A percentile compares a stretch with the other conserved stretches of the same genome.
Evolutionary conservation across 495 filamentous ascomycete species (phyloP).

Genomic region (Neurospora pannonica): DNA sequence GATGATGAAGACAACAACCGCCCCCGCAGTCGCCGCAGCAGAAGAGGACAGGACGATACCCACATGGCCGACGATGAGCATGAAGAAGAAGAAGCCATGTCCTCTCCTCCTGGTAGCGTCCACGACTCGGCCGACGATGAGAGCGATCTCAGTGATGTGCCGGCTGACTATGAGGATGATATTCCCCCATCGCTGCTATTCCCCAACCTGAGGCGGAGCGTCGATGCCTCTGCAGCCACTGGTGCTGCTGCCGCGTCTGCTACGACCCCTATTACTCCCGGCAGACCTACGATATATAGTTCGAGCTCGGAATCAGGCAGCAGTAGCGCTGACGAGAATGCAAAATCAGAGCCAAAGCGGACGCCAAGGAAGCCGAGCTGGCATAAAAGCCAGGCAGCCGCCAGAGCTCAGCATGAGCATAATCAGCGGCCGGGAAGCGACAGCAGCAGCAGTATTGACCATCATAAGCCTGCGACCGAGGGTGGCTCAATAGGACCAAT

Average conservation of each 20-base stretch:
- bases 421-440: neutral
- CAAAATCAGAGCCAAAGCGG: constrained; percentile 12
- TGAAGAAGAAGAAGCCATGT: constrained; percentile 21
- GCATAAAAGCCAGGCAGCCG: constrained; percentile 18
- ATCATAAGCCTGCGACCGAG: neutral
- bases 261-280: neutral
- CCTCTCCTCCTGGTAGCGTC: constrained; percentile 45
- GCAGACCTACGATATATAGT: neutral
- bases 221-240: constrained; percentile 12
- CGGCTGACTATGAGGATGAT: constrained; percentile 41
- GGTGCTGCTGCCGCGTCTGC: neutral
- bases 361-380: constrained; percentile 13
- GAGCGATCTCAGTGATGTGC: constrained; percentile 67
- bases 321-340: constrained; percentile 14
- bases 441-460: neutral
- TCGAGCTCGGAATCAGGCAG: constrained; percentile 10
- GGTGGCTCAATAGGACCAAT: neutral
- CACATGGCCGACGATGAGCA: constrained; percentile 23
- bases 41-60: constrained; percentile 10
- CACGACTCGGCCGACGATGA: constrained; percentile 75
- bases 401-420: neutral
- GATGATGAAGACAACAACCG: constrained; percentile 13
- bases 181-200: constrained; percentile 36
- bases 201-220: constrained; percentile 32
- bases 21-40: neutral